Percentiles rank a stretch among this genome's conserved stretches.
These are phyloP conservation scores for Pholiota conissans DNA, from an alignment of 768 basidiomycete genomes.

Conservation along the genomic window DNA sequence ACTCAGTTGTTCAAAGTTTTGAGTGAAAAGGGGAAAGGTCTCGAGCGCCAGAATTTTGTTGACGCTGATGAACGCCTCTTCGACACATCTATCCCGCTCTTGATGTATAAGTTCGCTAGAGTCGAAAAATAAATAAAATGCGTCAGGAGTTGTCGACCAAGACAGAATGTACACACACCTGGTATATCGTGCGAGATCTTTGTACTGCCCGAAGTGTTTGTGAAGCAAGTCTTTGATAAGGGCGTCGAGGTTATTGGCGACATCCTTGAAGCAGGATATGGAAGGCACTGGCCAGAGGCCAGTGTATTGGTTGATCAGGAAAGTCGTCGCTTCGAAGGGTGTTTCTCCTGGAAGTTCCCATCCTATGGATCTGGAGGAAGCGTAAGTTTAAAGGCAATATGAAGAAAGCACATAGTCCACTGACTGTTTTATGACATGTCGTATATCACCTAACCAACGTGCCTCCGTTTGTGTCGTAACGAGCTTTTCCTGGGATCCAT, in stretches of 20 bases:
- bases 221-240: slow-evolving; percentile 21
- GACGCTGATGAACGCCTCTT: slow-evolving; percentile 23
- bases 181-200: slow-evolving; percentile 24
- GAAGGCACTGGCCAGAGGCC: slow-evolving; percentile 29
- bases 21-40: slow-evolving; percentile 34
- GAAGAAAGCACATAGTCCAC: background rate
- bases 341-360: slow-evolving; percentile 38
- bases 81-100: slow-evolving; percentile 17
- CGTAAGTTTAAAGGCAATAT: background rate
- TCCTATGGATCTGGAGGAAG: slow-evolving; percentile 27
- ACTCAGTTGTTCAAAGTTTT: slow-evolving; percentile 21
- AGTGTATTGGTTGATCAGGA: slow-evolving; percentile 26
- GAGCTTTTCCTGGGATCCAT: background rate
- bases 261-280: slow-evolving; percentile 28
- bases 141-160: slow-evolving; percentile 30
- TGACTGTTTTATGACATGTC: slow-evolving; percentile 29
- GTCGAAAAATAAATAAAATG: background rate
- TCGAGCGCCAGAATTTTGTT: slow-evolving; percentile 38
- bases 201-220: slow-evolving; percentile 31
- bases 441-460: slow-evolving; percentile 23
- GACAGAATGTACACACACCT: slow-evolving; percentile 41
- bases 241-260: slow-evolving; percentile 9
- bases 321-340: slow-evolving; percentile 34
- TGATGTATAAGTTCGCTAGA: background rate
- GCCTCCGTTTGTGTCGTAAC: slow-evolving; percentile 3